Percentiles rank a stretch among this genome's conserved stretches.
Conservation (phyloP, 306 rosid species). For the Citrullus amarus region DNA sequence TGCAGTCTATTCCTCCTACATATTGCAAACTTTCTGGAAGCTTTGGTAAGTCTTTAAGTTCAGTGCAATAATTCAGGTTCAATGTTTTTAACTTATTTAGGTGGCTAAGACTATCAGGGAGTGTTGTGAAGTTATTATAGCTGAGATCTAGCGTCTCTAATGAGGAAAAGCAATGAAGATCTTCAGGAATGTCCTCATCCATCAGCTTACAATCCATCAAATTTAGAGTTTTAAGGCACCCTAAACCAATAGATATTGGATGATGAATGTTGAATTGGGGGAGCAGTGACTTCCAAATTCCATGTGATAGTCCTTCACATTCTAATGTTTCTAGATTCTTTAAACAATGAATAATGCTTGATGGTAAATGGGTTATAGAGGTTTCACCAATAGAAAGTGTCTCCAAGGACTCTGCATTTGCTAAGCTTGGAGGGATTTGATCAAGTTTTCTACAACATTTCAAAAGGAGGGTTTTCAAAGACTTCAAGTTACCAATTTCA, state of each 20-base stretch:
- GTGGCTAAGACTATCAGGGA: neutral
- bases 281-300: neutral
- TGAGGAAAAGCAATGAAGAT: neutral
- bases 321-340: neutral
- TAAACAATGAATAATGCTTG: neutral
- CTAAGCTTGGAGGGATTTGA: neutral
- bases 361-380: neutral
- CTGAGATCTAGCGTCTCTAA: neutral
- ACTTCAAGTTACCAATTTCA: slow-evolving; percentile 3
- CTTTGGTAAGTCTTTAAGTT: neutral
- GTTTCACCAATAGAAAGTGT: neutral
- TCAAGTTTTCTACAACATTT: neutral
- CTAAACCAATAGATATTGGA: neutral
- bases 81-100: slow-evolving; percentile 7
- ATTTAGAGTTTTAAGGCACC: neutral
- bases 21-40: neutral
- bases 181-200: slow-evolving; percentile 7
- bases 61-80: neutral
- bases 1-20: neutral
- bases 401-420: neutral
- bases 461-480: slow-evolving; percentile 8
- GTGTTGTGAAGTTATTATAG: neutral
- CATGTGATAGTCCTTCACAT: neutral
- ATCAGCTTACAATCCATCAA: slow-evolving; percentile 4
- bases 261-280: neutral